Percentiles rank a stretch among this genome's conserved stretches.
Evolutionary conservation across 2,329 filamentous ascomycete genomes (phyloP).

Genomic region (Aspergillus chevalieri): DNA sequence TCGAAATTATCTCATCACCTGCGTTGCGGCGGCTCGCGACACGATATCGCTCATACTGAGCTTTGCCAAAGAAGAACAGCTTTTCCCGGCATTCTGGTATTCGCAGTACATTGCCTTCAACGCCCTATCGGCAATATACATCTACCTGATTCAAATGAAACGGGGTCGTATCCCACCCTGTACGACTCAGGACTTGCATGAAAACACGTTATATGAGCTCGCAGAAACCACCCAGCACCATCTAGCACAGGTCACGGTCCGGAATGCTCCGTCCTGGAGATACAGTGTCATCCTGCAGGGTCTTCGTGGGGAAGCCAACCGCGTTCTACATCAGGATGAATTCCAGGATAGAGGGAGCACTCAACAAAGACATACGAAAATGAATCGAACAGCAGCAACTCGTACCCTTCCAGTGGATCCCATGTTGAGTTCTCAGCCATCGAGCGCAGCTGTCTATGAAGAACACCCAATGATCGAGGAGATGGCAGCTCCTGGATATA

Average conservation of each 20-base stretch:
- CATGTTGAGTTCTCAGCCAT: not conserved
- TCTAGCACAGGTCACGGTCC: conserved; percentile 12
- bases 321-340: conserved; percentile 1
- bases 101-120: conserved; percentile 21
- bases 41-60: conserved; percentile 14
- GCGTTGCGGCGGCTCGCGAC: conserved; percentile 11
- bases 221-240: conserved; percentile 12
- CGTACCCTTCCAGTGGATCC: not conserved
- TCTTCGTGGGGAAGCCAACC: conserved; percentile 12
- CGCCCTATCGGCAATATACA: conserved; percentile 17
- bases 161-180: conserved; percentile 9
- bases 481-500: not conserved
- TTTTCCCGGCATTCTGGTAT: conserved; percentile 20
- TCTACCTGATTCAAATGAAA: conserved; percentile 16
- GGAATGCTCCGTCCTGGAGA: conserved; percentile 15
- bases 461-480: not conserved
- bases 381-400: not conserved
- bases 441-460: not conserved
- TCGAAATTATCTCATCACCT: conserved; percentile 8
- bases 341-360: not conserved
- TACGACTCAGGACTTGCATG: conserved; percentile 3
- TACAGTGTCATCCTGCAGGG: conserved; percentile 14
- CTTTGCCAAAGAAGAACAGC: conserved; percentile 15
- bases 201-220: conserved; percentile 9
- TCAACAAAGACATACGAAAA: not conserved